Percentiles rank a stretch among this genome's conserved stretches.
Conservation (phyloP, 2,329 filamentous ascomycete species). For the Fusarium piperis region DNA sequence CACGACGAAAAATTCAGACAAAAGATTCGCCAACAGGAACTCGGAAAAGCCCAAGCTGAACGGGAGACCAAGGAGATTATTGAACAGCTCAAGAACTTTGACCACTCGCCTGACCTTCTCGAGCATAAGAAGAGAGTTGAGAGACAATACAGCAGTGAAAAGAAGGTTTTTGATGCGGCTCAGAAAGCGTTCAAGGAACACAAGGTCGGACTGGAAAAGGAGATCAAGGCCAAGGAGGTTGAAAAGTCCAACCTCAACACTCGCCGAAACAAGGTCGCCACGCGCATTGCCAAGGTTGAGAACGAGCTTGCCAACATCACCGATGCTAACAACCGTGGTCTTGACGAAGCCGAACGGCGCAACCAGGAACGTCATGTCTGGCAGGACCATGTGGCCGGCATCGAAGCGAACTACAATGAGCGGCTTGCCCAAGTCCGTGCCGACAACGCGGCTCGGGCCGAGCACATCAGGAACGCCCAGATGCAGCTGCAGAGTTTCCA, state of each 20-base stretch:
- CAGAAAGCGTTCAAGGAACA: constrained; percentile 64
- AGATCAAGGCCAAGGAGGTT: constrained; percentile 69
- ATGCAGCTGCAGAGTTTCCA: constrained; percentile 47
- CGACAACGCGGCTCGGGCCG: constrained; percentile 44
- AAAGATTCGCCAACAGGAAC: constrained; percentile 78
- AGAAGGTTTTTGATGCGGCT: constrained; percentile 68
- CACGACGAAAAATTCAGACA: constrained; percentile 80
- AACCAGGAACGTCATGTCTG: constrained; percentile 61
- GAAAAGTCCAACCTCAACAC: constrained; percentile 71
- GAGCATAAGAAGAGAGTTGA: constrained; percentile 66
- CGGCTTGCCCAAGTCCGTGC: constrained; percentile 53
- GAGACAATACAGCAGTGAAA: constrained; percentile 63
- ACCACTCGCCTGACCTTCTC: constrained; percentile 70
- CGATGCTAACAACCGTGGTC: constrained; percentile 72
- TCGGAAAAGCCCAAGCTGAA: constrained; percentile 74
- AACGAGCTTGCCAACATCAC: constrained; percentile 76
- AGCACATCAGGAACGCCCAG: constrained; percentile 46
- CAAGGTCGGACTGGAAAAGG: constrained; percentile 70
- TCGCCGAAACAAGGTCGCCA: constrained; percentile 77
- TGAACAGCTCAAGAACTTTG: constrained; percentile 70
- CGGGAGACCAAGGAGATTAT: constrained; percentile 64
- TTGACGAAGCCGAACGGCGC: constrained; percentile 70
- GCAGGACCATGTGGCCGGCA: constrained; percentile 56
- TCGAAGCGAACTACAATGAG: constrained; percentile 58
- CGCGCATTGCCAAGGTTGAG: constrained; percentile 76